phyloP scores from a whole-genome alignment of 768 basidiomycete species.

The Chalciporus piperatus region DNA sequence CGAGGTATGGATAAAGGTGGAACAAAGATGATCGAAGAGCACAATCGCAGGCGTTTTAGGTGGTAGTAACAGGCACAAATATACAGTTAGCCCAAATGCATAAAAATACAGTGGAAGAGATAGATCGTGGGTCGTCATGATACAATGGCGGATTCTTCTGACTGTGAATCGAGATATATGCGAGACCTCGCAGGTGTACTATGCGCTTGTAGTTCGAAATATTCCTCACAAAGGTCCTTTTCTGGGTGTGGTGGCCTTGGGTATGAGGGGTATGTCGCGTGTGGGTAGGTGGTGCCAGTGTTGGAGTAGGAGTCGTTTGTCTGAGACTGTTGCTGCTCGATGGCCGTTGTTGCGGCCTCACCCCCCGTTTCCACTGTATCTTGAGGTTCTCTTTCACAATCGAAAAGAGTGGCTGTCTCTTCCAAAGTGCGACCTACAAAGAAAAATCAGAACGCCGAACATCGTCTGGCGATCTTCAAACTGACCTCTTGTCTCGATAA shows the following conservation, averaged over 20 bases:
- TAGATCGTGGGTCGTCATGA: neutral
- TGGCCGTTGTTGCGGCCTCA: constrained; percentile 43
- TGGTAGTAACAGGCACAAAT: neutral
- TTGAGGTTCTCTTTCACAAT: constrained; percentile 46
- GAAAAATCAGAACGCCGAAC: neutral
- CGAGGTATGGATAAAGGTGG: constrained; percentile 54
- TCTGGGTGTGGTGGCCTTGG: neutral
- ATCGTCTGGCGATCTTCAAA: neutral
- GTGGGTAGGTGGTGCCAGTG: too few species aligned
- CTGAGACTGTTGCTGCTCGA: constrained; percentile 3
- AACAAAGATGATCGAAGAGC: neutral
- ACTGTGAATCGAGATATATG: constrained; percentile 1
- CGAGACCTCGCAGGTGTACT: neutral
- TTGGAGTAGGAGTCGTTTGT: too few species aligned
- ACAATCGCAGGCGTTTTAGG: neutral
- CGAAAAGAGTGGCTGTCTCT: constrained; percentile 71
- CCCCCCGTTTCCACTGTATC: constrained; percentile 47
- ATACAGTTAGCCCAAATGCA: neutral
- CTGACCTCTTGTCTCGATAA: constrained; percentile 64
- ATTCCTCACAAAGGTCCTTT: neutral
- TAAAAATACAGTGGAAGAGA: constrained; percentile 12
- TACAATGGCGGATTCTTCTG: constrained; percentile 6
- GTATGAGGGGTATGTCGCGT: neutral
- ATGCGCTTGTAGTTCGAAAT: constrained; percentile 4
- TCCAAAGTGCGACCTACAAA: constrained; percentile 49